Conservation (phyloP, 2,329 filamentous ascomycete genomes). For the Gremmenia infestans region DNA sequence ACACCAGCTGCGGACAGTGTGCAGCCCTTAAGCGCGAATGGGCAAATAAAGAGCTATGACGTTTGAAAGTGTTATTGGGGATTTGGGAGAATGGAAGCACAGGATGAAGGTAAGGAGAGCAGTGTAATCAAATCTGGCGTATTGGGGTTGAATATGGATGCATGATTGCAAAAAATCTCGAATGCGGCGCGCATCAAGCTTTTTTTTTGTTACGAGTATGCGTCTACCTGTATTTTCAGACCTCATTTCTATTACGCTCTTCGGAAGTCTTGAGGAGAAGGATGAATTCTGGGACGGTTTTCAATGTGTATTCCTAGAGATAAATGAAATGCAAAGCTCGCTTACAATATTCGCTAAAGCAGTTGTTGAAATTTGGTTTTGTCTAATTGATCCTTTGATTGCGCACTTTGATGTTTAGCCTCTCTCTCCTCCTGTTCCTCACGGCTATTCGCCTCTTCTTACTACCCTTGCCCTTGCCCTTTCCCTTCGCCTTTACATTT, state of each 20-base stretch:
- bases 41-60: slow-evolving; percentile 45
- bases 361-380: too few relatives aligned
- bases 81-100: slow-evolving; percentile 1
- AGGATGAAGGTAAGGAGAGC: slow-evolving; percentile 7
- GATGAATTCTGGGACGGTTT: slow-evolving; percentile 1
- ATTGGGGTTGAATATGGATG: slow-evolving; percentile 23
- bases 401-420: too few relatives aligned
- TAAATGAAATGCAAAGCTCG: slow-evolving; percentile 5
- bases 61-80: slow-evolving; percentile 19
- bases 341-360: slow-evolving; percentile 4
- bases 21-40: slow-evolving; percentile 51
- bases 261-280: slow-evolving; percentile 7
- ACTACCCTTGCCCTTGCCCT: too few relatives aligned
- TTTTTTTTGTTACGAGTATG: not conserved
- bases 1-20: slow-evolving; percentile 38
- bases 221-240: slow-evolving; percentile 14
- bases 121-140: slow-evolving; percentile 23
- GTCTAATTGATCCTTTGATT: too few relatives aligned
- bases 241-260: slow-evolving; percentile 5
- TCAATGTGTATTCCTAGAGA: slow-evolving; percentile 21
- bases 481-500: too few relatives aligned
- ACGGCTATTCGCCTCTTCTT: too few relatives aligned
- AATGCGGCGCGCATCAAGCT: slow-evolving; percentile 6
- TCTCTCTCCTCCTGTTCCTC: too few relatives aligned
- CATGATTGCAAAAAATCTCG: slow-evolving; percentile 1